phyloP scores from a whole-genome alignment of 345 rosid genomes.

The Euphorbia peplus region DNA sequence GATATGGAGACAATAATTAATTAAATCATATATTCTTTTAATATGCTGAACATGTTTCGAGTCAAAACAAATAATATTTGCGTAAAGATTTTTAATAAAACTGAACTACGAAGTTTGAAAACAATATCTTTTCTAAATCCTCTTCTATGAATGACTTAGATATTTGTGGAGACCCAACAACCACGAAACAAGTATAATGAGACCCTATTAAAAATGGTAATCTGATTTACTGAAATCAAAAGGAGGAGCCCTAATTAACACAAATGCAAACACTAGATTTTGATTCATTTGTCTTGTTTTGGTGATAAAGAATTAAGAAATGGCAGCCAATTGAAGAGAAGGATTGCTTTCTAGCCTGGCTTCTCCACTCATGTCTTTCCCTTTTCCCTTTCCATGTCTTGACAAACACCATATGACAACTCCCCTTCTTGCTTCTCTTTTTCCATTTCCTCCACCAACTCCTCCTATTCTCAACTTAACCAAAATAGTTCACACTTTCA shows the following conservation, averaged over 20 bases:
- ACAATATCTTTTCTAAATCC: too few relatives aligned
- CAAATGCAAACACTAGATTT: constrained; percentile 10
- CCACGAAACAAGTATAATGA: background rate
- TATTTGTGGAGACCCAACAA: background rate
- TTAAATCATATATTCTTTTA: too few relatives aligned
- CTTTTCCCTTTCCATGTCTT: constrained; percentile 29
- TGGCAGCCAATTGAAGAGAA: constrained; percentile 14
- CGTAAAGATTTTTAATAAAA: too few relatives aligned
- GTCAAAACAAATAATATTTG: too few relatives aligned
- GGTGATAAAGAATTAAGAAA: background rate
- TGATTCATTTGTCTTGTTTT: constrained; percentile 12
- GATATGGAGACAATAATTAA: too few relatives aligned
- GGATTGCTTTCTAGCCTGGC: constrained; percentile 42
- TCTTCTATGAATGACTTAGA: too few relatives aligned
- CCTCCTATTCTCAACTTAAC: background rate
- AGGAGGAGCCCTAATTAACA: background rate
- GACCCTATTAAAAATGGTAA: background rate
- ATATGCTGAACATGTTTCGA: too few relatives aligned
- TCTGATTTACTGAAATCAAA: background rate
- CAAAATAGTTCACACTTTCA: background rate
- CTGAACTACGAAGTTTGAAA: too few relatives aligned
- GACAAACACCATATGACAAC: too few relatives aligned
- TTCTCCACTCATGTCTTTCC: constrained; percentile 45
- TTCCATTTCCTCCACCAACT: background rate
- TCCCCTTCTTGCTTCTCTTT: too few relatives aligned